Percentiles rank a stretch among this genome's conserved stretches.
Evolutionary conservation across 768 basidiomycete genomes (phyloP).

Genomic region (Agaricus sinodeliciosus): DNA sequence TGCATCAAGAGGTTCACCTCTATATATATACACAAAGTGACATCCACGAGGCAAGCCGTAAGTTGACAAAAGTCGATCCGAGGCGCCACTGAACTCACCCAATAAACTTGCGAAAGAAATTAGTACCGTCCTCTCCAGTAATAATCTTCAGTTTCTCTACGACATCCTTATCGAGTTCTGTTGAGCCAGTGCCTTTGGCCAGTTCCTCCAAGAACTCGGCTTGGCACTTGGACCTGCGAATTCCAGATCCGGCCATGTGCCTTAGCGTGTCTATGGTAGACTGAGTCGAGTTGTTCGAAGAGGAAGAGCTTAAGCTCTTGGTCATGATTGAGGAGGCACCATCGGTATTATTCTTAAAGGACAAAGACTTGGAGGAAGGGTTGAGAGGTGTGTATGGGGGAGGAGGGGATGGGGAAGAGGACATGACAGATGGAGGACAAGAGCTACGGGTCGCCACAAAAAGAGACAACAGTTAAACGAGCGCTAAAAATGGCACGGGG

Average conservation of each 20-base stretch:
- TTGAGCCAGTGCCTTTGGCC: constrained; percentile 23
- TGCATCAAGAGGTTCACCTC: constrained; percentile 1
- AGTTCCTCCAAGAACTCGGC: constrained; percentile 40
- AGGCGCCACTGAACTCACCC: constrained; percentile 23
- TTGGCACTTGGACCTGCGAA: constrained; percentile 35
- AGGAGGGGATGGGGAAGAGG: neutral
- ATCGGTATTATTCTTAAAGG: neutral
- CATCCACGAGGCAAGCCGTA: neutral
- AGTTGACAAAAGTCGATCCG: neutral
- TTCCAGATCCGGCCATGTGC: constrained; percentile 27
- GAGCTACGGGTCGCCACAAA: constrained; percentile 1
- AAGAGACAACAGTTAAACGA: neutral
- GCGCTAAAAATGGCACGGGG: constrained; percentile 9
- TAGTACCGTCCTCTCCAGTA: constrained; percentile 32
- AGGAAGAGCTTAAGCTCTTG: neutral
- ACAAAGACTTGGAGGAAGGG: neutral
- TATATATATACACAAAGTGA: neutral
- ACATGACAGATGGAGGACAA: neutral
- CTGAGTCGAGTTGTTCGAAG: constrained; percentile 3
- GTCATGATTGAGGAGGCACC: constrained; percentile 1
- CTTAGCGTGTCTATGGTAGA: constrained; percentile 21
- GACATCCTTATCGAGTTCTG: constrained; percentile 22
- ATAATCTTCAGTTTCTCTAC: constrained; percentile 35
- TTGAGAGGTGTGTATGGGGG: neutral
- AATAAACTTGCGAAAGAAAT: constrained; percentile 34